phyloP scores from a whole-genome alignment of 1,284 basidiomycete species.

The Mycena sp. region DNA sequence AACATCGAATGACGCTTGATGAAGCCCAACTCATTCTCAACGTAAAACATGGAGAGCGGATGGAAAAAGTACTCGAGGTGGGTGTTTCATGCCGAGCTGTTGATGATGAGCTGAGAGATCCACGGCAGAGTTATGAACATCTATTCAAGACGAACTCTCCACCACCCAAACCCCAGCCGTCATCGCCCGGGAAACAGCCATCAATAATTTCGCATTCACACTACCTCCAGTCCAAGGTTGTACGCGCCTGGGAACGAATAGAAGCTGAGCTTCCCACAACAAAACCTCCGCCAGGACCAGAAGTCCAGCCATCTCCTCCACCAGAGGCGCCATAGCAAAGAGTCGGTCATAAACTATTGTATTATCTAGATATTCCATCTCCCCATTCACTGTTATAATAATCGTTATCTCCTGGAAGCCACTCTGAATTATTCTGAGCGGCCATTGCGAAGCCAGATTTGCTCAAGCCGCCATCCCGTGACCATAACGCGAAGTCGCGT shows the following conservation, averaged over 20 bases:
- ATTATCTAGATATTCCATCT: constrained; percentile 20
- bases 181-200: constrained; percentile 50
- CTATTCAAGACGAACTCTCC: constrained; percentile 89
- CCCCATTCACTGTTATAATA: constrained; percentile 9
- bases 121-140: constrained; percentile 86
- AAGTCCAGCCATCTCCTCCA: constrained; percentile 12
- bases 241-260: constrained; percentile 93
- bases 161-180: constrained; percentile 60
- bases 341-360: constrained; percentile 14
- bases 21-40: constrained; percentile 97
- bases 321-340: not conserved
- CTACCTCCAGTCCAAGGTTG: constrained; percentile 97
- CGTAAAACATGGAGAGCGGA: constrained; percentile 77
- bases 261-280: constrained; percentile 75
- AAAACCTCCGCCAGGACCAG: constrained; percentile 3
- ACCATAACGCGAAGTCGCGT: not conserved
- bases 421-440: no score
- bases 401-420: no score
- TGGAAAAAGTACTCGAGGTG: constrained; percentile 82
- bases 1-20: constrained; percentile 94
- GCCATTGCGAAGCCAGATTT: not conserved
- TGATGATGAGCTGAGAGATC: not conserved
- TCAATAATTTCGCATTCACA: constrained; percentile 75
- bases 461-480: constrained; percentile 11
- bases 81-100: constrained; percentile 35